Evolutionary conservation across 2,329 filamentous ascomycete species (phyloP), one percentile per base, ranked within the genome.

Genomic region (Colletotrichum sp.): DNA sequence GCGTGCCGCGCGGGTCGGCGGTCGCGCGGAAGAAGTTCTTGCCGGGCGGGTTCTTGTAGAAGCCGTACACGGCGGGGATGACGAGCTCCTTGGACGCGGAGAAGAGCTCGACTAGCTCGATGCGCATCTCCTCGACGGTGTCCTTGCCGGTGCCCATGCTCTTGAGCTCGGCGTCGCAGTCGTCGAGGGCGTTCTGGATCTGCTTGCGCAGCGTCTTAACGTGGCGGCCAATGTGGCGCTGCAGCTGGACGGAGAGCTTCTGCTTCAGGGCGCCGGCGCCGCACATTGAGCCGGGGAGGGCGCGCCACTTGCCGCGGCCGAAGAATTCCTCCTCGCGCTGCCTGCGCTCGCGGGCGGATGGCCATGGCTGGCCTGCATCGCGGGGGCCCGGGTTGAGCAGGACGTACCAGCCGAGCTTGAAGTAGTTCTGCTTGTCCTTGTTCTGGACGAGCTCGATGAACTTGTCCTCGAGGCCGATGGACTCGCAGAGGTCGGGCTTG

Each of bases 31-130:
- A 90, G 82, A 90, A 90, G 69, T 83, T 84, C 78, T 88, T 88
- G 72, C 87, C 87, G 18, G 88, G 87, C 0, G 88, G 88, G 75
- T 89, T 89, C 83, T 90, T 90, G 85, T 90, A 90, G 82, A 88
- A 89, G 66, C 88, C 88, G 69, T 89, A 88, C 30, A 89, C 87
- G 52, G 88, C 88, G 5, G 88, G 88, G 2, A 87, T 89, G 48
- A 89, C 87, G n/a, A 90, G 84, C 69, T 89, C 88, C 81, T 89
- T 89, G 36, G 87, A 89, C 1, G 85, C 83, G 0, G 88, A 89
- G 75, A 89, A 90, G 8, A 90, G 83, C 78, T 90, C 88, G 60
- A 88, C 88, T 79, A 90, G 88, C 79, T 90, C 87, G 74, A 89
- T 85, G 16, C 88, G 84, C 88, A 90, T 89, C 82, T 90, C 88